Percentiles rank a stretch among this genome's conserved stretches.
These are phyloP conservation scores for Cyberlindnera saturnus DNA, from an alignment of 805 yeast genomes.

Conservation along the genomic window DNA sequence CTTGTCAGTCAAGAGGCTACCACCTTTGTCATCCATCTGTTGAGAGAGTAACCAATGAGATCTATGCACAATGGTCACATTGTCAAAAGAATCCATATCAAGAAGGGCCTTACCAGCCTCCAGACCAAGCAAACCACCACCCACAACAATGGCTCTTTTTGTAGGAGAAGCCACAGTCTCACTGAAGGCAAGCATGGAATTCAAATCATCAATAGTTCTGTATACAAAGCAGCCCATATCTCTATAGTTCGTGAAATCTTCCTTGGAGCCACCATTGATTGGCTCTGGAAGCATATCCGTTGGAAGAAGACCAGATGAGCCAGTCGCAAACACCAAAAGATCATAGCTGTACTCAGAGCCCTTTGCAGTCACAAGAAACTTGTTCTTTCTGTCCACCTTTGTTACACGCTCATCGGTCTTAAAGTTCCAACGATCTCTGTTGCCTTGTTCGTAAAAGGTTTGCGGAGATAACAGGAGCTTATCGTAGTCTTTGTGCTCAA, in stretches of 20 bases:
- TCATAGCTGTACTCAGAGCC: constrained; percentile 21
- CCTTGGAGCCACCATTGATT: constrained; percentile 4
- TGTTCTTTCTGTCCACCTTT: constrained; percentile 11
- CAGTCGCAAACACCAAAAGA: constrained; percentile 27
- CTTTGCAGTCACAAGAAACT: constrained; percentile 13
- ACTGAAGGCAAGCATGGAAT: constrained; percentile 23
- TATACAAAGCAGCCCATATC: constrained; percentile 30
- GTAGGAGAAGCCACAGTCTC: constrained; percentile 4
- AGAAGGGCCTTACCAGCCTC: constrained; percentile 33
- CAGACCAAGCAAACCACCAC: constrained; percentile 30
- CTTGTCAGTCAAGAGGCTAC: constrained; percentile 32
- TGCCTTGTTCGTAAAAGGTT: constrained; percentile 21
- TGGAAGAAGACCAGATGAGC: constrained; percentile 28
- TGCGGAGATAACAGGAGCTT: constrained; percentile 23
- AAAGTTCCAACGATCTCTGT: constrained; percentile 21
- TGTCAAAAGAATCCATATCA: constrained; percentile 26
- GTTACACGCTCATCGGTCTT: constrained; percentile 20
- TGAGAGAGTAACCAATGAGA: constrained; percentile 30
- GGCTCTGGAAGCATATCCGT: constrained; percentile 18
- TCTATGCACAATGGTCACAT: constrained; percentile 28
- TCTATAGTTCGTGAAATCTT: constrained; percentile 13
- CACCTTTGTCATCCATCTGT: constrained; percentile 32
- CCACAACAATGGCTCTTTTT: constrained; percentile 27
- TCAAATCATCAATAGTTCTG: constrained; percentile 30
- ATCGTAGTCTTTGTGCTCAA: constrained; percentile 23